Percentiles rank a stretch among this genome's conserved stretches.
phyloP scores from a whole-genome alignment of 192 early-diverging fungal species.

The Backusella sp. region DNA sequence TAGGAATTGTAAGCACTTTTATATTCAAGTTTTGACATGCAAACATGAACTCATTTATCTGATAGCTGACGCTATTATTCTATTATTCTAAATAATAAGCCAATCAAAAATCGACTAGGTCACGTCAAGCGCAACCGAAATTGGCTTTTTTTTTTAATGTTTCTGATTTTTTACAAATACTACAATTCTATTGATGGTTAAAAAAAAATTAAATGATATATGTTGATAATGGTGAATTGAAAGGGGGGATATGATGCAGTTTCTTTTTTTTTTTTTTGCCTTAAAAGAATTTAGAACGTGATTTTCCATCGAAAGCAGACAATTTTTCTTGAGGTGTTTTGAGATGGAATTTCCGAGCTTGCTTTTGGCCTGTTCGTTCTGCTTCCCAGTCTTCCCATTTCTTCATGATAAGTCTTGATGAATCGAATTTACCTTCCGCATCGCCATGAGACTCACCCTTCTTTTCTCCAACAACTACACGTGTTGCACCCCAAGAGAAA shows the following conservation, averaged over 20 bases:
- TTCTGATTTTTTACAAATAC: not conserved
- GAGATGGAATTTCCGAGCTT: conserved; percentile 2
- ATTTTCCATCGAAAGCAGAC: conserved; percentile 14
- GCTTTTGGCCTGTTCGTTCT: conserved; percentile 38
- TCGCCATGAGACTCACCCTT: conserved; percentile 69
- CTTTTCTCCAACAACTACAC: conserved; percentile 69
- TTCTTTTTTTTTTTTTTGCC: not conserved
- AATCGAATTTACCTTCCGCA: conserved; percentile 75
- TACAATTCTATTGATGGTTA: not conserved
- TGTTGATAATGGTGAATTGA: not conserved
- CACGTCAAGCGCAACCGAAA: not conserved
- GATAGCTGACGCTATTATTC: conserved; percentile 4
- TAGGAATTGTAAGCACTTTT: not conserved
- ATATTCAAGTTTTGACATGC: conserved; percentile 2
- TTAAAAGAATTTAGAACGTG: not conserved
- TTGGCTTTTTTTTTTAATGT: conserved; percentile 1
- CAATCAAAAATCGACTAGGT: not conserved
- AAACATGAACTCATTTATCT: conserved; percentile 6
- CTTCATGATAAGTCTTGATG: conserved; percentile 48
- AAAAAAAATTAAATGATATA: not conserved
- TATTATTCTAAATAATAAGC: not conserved
- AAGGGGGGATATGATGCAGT: not conserved
- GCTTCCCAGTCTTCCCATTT: conserved; percentile 60
- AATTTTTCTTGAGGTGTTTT: conserved; percentile 11
- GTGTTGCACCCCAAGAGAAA: conserved; percentile 83